A percentile compares a stretch with the other conserved stretches of the same genome.
Conservation (phyloP, 441 rosid species). For the Eruca vesicaria region DNA sequence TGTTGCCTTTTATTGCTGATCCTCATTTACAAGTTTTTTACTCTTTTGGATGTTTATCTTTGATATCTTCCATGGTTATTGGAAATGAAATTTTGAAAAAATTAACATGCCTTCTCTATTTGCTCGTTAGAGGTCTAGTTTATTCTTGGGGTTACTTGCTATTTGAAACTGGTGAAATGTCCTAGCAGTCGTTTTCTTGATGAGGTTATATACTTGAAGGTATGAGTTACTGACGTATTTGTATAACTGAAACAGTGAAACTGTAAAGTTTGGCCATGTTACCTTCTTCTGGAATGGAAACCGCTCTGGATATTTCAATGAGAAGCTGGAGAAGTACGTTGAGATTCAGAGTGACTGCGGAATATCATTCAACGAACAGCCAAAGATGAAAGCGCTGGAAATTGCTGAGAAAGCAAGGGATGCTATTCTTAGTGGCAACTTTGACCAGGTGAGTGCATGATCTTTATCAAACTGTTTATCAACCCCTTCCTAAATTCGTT, state of each 20-base stretch:
- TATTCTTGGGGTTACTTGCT: not conserved
- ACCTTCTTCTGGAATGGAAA: constrained; percentile 99
- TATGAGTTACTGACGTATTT: not conserved
- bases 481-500: not conserved
- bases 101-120: not conserved
- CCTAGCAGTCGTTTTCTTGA: not conserved
- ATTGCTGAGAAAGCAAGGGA: constrained; percentile 91
- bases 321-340: constrained; percentile 76
- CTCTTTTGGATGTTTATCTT: not conserved
- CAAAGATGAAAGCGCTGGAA: constrained; percentile 92
- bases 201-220: constrained; percentile 2
- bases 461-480: constrained; percentile 2
- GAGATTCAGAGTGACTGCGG: constrained; percentile 95
- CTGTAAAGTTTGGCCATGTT: constrained; percentile 97
- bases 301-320: constrained; percentile 86
- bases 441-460: constrained; percentile 66
- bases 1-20: not conserved
- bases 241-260: constrained; percentile 58
- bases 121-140: constrained; percentile 2
- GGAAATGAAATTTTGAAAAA: not conserved
- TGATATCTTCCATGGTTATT: not conserved
- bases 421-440: constrained; percentile 83
- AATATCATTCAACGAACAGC: constrained; percentile 87
- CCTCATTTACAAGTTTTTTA: not conserved
- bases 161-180: not conserved